These are phyloP conservation scores for Starmerella roubikii DNA, from an alignment of 805 yeast species.

Conservation along the genomic window DNA sequence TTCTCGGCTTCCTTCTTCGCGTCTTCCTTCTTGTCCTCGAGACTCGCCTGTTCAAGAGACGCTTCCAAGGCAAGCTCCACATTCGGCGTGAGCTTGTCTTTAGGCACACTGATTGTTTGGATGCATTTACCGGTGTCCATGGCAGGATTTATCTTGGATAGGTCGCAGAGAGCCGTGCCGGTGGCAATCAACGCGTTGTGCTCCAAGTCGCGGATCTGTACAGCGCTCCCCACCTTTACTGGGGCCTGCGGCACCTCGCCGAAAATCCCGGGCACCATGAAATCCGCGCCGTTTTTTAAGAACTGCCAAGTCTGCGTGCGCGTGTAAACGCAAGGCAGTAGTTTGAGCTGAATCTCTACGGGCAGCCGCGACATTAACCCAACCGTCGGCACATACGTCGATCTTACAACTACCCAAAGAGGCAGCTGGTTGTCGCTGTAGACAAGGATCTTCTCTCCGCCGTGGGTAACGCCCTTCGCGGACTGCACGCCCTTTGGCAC, in stretches of 20 bases:
- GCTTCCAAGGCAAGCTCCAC: slow-evolving; percentile 23
- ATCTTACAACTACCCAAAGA: slow-evolving; percentile 45
- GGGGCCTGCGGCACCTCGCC: slow-evolving; percentile 41
- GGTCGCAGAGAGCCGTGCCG: slow-evolving; percentile 28
- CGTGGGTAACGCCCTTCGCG: slow-evolving; percentile 43
- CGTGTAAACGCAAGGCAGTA: slow-evolving; percentile 57
- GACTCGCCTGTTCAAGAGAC: slow-evolving; percentile 2
- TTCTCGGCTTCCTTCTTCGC: slow-evolving; percentile 6
- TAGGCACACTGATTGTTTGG: slow-evolving; percentile 47
- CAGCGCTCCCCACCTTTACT: slow-evolving; percentile 39
- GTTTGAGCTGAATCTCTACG: slow-evolving; percentile 21
- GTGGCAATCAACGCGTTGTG: slow-evolving; percentile 20
- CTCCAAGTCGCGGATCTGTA: slow-evolving; percentile 53
- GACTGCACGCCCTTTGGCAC: slow-evolving; percentile 47
- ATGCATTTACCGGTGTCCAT: slow-evolving; percentile 63
- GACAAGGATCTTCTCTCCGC: slow-evolving; percentile 43
- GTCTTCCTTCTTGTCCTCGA: slow-evolving; percentile 13
- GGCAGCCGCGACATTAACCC: slow-evolving; percentile 62
- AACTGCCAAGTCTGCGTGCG: slow-evolving; percentile 60
- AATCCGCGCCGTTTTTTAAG: slow-evolving; percentile 60
- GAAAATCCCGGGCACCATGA: slow-evolving; percentile 34
- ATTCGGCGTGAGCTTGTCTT: slow-evolving; percentile 49
- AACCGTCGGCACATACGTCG: slow-evolving; percentile 43
- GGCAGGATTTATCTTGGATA: slow-evolving; percentile 30
- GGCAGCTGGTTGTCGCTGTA: slow-evolving; percentile 55